Evolutionary conservation across 495 filamentous ascomycete genomes (phyloP).

Genomic region (Penicillium tannophilum): DNA sequence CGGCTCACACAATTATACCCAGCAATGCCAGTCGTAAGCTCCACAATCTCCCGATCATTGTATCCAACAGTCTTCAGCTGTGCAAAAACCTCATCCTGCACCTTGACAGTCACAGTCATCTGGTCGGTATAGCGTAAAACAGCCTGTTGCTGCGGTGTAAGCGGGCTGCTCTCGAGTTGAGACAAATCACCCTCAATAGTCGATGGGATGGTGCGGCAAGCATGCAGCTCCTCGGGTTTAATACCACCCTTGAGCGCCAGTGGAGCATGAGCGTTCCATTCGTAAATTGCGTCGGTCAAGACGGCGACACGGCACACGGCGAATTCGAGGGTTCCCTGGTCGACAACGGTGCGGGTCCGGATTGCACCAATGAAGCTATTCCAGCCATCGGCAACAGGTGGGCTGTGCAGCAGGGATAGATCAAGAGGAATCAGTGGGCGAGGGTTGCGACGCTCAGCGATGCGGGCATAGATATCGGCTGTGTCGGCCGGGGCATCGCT

Average conservation of each 20-base stretch:
- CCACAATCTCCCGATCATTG: conserved; percentile 63
- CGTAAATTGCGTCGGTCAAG: conserved; percentile 72
- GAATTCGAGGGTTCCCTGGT: conserved; percentile 53
- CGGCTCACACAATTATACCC: conserved; percentile 87
- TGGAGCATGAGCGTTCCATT: conserved; percentile 78
- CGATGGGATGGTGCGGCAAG: conserved; percentile 42
- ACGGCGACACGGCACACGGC: conserved; percentile 63
- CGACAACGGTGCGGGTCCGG: conserved; percentile 64
- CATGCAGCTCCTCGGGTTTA: conserved; percentile 44
- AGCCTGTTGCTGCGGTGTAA: conserved; percentile 66
- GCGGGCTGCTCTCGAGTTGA: conserved; percentile 32
- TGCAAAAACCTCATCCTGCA: conserved; percentile 63
- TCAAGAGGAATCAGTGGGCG: conserved; percentile 68
- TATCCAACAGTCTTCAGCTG: conserved; percentile 51
- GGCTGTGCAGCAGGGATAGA: conserved; percentile 69
- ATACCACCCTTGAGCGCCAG: conserved; percentile 53
- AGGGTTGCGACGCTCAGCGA: conserved; percentile 61
- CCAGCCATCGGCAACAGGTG: conserved; percentile 73
- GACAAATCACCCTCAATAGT: conserved; percentile 33
- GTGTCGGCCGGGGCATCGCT: conserved; percentile 32
- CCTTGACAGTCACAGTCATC: conserved; percentile 50
- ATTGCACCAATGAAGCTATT: conserved; percentile 74
- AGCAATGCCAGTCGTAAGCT: conserved; percentile 76
- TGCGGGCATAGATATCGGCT: conserved; percentile 58
- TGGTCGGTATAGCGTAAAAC: conserved; percentile 53